Percentiles rank a stretch among this genome's conserved stretches.
phyloP scores from a whole-genome alignment of 1,139 yeast genomes.

The Fermentozyma sake region DNA sequence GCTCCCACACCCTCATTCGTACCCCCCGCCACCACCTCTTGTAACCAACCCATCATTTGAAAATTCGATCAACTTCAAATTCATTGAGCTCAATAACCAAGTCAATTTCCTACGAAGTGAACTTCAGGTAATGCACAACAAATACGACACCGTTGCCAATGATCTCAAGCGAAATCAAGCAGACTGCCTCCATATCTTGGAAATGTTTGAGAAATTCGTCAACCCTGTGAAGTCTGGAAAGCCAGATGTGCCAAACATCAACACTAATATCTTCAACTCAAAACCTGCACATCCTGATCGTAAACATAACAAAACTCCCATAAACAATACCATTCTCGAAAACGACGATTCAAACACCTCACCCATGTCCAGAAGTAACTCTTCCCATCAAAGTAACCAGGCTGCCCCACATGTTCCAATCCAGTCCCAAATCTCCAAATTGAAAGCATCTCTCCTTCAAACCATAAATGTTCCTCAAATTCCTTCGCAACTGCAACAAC shows the following conservation, averaged over 20 bases:
- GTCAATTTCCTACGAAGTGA: slow-evolving; percentile 33
- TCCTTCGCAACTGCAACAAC: slow-evolving; percentile 2
- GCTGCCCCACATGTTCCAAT: slow-evolving; percentile 4
- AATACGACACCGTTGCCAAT: slow-evolving; percentile 42
- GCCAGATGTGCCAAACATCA: slow-evolving; percentile 8
- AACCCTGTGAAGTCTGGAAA: slow-evolving; percentile 2
- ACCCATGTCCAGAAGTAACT: slow-evolving; percentile 14
- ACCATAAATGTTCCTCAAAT: slow-evolving; percentile 6
- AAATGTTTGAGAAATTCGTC: slow-evolving; percentile 34
- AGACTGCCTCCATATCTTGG: slow-evolving; percentile 48
- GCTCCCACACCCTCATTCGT: slow-evolving; percentile 7
- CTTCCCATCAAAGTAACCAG: slow-evolving; percentile 3
- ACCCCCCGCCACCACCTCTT: slow-evolving; percentile 12
- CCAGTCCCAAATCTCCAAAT: slow-evolving; percentile 8
- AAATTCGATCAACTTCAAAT: slow-evolving; percentile 23
- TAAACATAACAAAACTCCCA: slow-evolving; percentile 11
- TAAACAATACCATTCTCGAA: slow-evolving; percentile 5
- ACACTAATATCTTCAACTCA: slow-evolving; percentile 10
- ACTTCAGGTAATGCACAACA: slow-evolving; percentile 31
- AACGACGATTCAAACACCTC: slow-evolving; percentile 11
- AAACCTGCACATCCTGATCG: slow-evolving; percentile 1
- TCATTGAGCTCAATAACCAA: slow-evolving; percentile 39
- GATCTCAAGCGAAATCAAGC: slow-evolving; percentile 44
- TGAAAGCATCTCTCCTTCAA: slow-evolving; percentile 9
- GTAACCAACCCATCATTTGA: slow-evolving; percentile 18